Conservation (phyloP, 768 basidiomycete genomes). For the Russula abietina region DNA sequence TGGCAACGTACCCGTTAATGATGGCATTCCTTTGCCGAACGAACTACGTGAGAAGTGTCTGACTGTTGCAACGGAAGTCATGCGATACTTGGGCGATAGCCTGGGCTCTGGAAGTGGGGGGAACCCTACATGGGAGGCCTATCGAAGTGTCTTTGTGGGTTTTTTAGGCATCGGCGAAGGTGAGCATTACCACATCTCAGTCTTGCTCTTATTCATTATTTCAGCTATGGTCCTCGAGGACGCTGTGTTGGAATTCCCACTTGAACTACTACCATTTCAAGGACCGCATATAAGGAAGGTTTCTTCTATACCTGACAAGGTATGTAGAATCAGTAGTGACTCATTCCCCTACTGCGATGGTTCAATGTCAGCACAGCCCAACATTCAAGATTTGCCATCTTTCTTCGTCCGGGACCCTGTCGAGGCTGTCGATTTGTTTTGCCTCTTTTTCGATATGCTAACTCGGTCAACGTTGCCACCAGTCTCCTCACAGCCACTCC, state of each 20-base stretch:
- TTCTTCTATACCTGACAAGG: conserved; percentile 18
- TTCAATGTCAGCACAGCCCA: conserved; percentile 2
- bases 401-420: conserved; percentile 32
- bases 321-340: background rate
- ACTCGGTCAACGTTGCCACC: conserved; percentile 39
- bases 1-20: conserved; percentile 36
- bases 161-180: conserved; percentile 12
- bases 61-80: conserved; percentile 39
- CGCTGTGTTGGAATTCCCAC: conserved; percentile 11
- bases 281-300: conserved; percentile 10
- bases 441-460: conserved; percentile 42
- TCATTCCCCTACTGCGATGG: background rate
- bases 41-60: conserved; percentile 45
- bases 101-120: conserved; percentile 30
- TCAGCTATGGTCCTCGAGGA: conserved; percentile 9
- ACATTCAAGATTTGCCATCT: conserved; percentile 19
- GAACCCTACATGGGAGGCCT: conserved; percentile 37
- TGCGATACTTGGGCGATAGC: conserved; percentile 44
- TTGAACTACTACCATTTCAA: conserved; percentile 15
- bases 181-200: background rate
- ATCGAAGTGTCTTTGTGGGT: conserved; percentile 29
- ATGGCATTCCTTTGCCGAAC: conserved; percentile 41
- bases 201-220: conserved; percentile 1
- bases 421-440: conserved; percentile 44
- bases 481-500: conserved; percentile 43